A percentile compares a stretch with the other conserved stretches of the same genome.
Evolutionary conservation across 805 yeast species (phyloP).

Genomic region (Yarrowia deformans): DNA sequence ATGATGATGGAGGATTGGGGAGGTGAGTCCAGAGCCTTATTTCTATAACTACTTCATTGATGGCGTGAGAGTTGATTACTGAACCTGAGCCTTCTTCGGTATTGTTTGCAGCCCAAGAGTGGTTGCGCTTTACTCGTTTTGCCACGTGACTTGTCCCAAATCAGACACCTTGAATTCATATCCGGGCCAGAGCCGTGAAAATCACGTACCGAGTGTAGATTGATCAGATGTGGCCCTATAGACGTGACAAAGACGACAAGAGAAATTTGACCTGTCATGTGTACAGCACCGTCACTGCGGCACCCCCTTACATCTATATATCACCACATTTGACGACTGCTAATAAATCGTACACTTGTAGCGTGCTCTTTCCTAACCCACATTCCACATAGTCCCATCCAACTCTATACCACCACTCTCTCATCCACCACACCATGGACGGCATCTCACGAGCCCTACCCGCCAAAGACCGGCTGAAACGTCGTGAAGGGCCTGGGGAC

Average conservation of each 20-base stretch:
- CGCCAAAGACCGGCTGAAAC: conserved; percentile 35
- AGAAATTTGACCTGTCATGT: not conserved
- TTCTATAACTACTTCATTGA: too few species aligned
- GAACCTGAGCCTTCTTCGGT: too few species aligned
- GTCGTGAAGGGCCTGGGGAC: conserved; percentile 33
- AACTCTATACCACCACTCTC: conserved; percentile 10
- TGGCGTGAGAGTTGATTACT: too few species aligned
- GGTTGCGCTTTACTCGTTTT: conserved; percentile 1
- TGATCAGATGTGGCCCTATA: not conserved
- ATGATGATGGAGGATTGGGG: too few species aligned
- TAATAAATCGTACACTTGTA: not conserved
- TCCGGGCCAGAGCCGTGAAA: not conserved
- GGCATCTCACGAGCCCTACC: conserved; percentile 36
- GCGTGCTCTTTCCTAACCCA: conserved; percentile 12
- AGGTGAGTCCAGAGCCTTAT: too few species aligned
- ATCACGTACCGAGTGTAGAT: not conserved
- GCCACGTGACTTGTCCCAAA: conserved; percentile 30
- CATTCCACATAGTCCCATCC: conserved; percentile 29
- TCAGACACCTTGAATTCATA: not conserved
- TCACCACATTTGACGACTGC: too few species aligned
- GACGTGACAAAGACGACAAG: too few species aligned
- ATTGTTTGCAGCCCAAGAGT: too few species aligned
- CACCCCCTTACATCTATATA: too few species aligned
- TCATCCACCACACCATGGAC: conserved; percentile 28
- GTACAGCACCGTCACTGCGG: too few species aligned